Evolutionary conservation across 495 filamentous ascomycete genomes (phyloP).

Genomic region (Lasiosphaeris hirsuta): DNA sequence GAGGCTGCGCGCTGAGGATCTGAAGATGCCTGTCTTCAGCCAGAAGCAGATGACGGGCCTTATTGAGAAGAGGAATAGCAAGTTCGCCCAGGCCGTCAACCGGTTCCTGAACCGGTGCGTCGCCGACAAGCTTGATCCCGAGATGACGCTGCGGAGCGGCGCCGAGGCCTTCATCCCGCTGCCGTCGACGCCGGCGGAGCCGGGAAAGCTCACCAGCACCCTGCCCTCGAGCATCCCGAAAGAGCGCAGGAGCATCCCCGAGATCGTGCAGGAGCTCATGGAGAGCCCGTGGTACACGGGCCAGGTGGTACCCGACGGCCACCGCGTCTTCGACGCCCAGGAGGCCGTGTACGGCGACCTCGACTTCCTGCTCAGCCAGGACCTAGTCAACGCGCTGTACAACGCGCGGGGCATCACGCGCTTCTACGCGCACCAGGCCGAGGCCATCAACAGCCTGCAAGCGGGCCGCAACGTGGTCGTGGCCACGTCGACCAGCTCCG

Average conservation of each 20-base stretch:
- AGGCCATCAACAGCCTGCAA: slow-evolving; percentile 89
- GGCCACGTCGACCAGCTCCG: slow-evolving; percentile 90
- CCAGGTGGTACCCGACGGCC: slow-evolving; percentile 92
- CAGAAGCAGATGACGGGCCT: slow-evolving; percentile 87
- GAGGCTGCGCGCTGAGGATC: slow-evolving; percentile 67
- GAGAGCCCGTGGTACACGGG: slow-evolving; percentile 79
- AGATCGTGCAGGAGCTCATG: slow-evolving; percentile 84
- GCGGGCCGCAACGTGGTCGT: slow-evolving; percentile 86
- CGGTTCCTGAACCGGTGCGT: slow-evolving; percentile 72
- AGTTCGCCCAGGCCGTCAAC: slow-evolving; percentile 77
- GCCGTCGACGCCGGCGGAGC: slow-evolving; percentile 24
- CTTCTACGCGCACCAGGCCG: slow-evolving; percentile 91
- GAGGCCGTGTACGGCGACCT: slow-evolving; percentile 79
- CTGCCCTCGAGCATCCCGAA: slow-evolving; percentile 71
- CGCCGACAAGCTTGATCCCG: slow-evolving; percentile 62
- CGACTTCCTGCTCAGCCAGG: slow-evolving; percentile 81
- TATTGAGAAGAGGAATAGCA: slow-evolving; percentile 87
- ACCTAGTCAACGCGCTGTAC: slow-evolving; percentile 90
- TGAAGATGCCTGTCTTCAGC: slow-evolving; percentile 92
- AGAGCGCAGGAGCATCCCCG: slow-evolving; percentile 75
- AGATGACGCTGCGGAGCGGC: slow-evolving; percentile 56
- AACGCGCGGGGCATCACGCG: slow-evolving; percentile 81
- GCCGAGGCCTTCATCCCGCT: slow-evolving; percentile 49
- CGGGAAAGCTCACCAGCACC: slow-evolving; percentile 28
- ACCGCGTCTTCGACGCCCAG: slow-evolving; percentile 88